Base-by-base conservation (phyloP, 441 rosid genomes). In the Flueggea neowawraea region DNA sequence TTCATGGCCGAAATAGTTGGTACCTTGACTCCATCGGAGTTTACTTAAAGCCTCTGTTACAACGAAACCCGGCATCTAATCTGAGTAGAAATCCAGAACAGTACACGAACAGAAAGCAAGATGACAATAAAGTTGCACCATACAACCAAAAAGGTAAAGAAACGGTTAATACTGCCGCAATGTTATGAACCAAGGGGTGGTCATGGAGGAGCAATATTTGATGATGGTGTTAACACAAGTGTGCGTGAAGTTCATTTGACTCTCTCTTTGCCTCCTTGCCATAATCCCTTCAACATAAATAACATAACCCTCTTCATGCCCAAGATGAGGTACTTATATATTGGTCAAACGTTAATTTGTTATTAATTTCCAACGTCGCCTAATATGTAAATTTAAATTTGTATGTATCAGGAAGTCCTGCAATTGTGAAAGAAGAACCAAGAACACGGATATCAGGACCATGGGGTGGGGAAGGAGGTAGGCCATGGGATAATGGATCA, bases 401-500 rank as follows among this genome's bases (percentile, higher is more conserved):
- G 28, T 22, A 22, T 22, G 28, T 22, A 22, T 22, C 28, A 22
- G 28, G 28, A 2, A 22, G 28, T 41, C 77, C 71, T 58, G 85
- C 79, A 53, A 54, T 78, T 22, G 70, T 77, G n/a, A 88, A 85
- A 67, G 97, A 84, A 64, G 28, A 22, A 22, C 79, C 84, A 53
- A 68, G 83, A 63, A 71, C 90, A 6, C 75, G 67, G 17, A 89
- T 81, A 58, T 79, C 90, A 8, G 95, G 98, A 36, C 84, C 88
- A 60, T 93, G 98, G 94, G 97, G 97, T 54, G 89, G 97, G 60
- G 75, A 67, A n/a, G 90, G 94, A 59, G 78, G 72, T 51, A 82
- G 62, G 70, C 63, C 67, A 0, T 90, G 96, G 93, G 94, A 89
- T 49, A 95, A 92, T 70, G 91, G 94, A 66, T 69, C 67, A 17